These are phyloP conservation scores for Ustilago shanxiensis DNA, from an alignment of 1,284 basidiomycete species.

Conservation along the genomic window DNA sequence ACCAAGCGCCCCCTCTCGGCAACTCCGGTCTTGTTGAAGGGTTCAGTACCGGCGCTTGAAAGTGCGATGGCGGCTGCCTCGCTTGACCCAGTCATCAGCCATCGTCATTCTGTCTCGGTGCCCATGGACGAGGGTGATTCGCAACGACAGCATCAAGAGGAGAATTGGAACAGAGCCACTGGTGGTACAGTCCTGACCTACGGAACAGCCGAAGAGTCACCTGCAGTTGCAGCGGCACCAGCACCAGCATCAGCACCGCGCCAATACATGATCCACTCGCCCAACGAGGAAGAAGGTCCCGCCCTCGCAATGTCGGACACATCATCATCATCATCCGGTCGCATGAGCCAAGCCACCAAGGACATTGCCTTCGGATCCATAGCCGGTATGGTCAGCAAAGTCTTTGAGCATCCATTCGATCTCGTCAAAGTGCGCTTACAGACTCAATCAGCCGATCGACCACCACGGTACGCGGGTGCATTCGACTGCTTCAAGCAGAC, in stretches of 20 bases:
- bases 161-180: conserved; percentile 31
- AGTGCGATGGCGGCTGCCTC: conserved; percentile 26
- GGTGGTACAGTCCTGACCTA: conserved; percentile 2
- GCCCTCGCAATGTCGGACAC: conserved; percentile 10
- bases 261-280: conserved; percentile 43
- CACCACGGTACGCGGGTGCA: conserved; percentile 59
- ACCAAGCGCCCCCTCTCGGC: conserved; percentile 11
- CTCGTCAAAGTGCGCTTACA: conserved; percentile 68
- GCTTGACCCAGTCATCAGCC: neutral
- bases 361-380: conserved; percentile 67
- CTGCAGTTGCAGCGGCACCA: neutral
- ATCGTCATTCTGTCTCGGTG: conserved; percentile 37
- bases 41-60: conserved; percentile 14
- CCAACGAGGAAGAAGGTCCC: conserved; percentile 38
- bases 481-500: conserved; percentile 66
- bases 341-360: conserved; percentile 62
- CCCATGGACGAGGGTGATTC: conserved; percentile 49
- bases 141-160: conserved; percentile 38
- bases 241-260: neutral
- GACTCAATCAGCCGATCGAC: conserved; percentile 60
- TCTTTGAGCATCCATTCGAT: conserved; percentile 69
- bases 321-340: conserved; percentile 21
- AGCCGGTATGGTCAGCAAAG: conserved; percentile 67
- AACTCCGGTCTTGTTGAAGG: neutral
- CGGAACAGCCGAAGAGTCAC: neutral